A percentile compares a stretch with the other conserved stretches of the same genome.
phyloP scores from a whole-genome alignment of 1,139 yeast genomes.

The Wickerhamomyces sp. region DNA sequence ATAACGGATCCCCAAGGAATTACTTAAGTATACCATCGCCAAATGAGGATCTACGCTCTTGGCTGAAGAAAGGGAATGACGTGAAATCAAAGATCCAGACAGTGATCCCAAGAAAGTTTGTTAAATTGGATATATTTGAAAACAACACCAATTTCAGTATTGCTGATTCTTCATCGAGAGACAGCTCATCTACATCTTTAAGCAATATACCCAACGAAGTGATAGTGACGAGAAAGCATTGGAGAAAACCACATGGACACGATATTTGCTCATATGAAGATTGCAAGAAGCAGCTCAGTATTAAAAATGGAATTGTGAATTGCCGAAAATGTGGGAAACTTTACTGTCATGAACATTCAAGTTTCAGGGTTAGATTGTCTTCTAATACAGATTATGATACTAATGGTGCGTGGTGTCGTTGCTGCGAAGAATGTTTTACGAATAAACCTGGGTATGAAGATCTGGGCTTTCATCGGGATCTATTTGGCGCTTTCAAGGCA shows the following conservation, averaged over 20 bases:
- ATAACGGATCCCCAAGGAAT: neutral
- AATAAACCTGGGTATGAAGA: constrained; percentile 51
- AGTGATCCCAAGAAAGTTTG: constrained; percentile 26
- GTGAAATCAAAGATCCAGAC: constrained; percentile 25
- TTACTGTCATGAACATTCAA: constrained; percentile 57
- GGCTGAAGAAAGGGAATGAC: constrained; percentile 34
- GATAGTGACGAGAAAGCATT: constrained; percentile 50
- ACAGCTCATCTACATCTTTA: constrained; percentile 16
- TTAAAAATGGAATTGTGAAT: constrained; percentile 50
- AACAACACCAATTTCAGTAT: constrained; percentile 12
- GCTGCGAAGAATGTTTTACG: constrained; percentile 61
- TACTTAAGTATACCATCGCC: constrained; percentile 5
- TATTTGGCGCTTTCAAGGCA: constrained; percentile 39
- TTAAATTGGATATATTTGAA: constrained; percentile 31
- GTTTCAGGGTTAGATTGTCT: constrained; percentile 44
- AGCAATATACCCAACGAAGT: constrained; percentile 20
- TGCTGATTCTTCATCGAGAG: constrained; percentile 13
- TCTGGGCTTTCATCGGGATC: constrained; percentile 39
- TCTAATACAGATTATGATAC: constrained; percentile 44
- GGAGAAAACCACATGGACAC: constrained; percentile 48
- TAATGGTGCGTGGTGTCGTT: constrained; percentile 62
- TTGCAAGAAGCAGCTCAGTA: constrained; percentile 40
- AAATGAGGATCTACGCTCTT: constrained; percentile 34
- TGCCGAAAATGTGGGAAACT: constrained; percentile 72
- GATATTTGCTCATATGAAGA: constrained; percentile 32